Base-by-base conservation (phyloP, 306 rosid genomes). In the Vigna nakashimae region DNA sequence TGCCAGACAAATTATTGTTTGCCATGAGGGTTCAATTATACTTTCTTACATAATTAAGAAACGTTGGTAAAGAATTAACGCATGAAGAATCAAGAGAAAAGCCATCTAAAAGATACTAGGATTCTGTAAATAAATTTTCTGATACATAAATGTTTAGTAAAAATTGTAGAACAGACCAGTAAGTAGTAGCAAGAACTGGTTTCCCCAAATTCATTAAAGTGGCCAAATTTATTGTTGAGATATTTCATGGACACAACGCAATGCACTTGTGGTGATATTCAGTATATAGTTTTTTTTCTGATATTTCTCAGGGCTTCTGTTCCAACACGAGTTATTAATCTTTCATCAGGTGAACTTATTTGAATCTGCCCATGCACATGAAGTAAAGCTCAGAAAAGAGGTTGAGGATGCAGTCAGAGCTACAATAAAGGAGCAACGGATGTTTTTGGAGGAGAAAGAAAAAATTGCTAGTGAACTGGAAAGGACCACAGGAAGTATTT, bases 401-500 rank as follows among this genome's bases (percentile, higher is more conserved):
- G 88, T 85, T 26, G 91, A 85, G 84, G 84, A 81, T 75, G 79
- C 80, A 48, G 67, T 90, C 58, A 80, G 73, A 71, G 72, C 80
- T 58, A 80, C 83, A 9, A 11, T 90, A 14, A 78, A 83, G 74
- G 93, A 90, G 66, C 90, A 86, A 82, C 87, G 84, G 74, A 86
- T 58, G 75, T 70, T 86, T 43, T 84, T 89, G 68, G 82, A 77
- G 51, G 91, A 87, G 81, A 90, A 78, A 56, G 90, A 86, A 63
- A 82, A 85, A 84, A 64, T 84, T 46, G 72, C 50, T 49, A 69
- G 64, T 53, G 86, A 87, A 71, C 68, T 92, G 10, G 86, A 71
- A 81, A 89, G 81, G 76, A 86, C 92, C 65, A 76, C 80, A 87
- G 89, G 89, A 85, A 89, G 77, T 84, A 77, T 86, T 79, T 86